Conservation (phyloP, 2,329 filamentous ascomycete species). For the Beauveria caledonica region DNA sequence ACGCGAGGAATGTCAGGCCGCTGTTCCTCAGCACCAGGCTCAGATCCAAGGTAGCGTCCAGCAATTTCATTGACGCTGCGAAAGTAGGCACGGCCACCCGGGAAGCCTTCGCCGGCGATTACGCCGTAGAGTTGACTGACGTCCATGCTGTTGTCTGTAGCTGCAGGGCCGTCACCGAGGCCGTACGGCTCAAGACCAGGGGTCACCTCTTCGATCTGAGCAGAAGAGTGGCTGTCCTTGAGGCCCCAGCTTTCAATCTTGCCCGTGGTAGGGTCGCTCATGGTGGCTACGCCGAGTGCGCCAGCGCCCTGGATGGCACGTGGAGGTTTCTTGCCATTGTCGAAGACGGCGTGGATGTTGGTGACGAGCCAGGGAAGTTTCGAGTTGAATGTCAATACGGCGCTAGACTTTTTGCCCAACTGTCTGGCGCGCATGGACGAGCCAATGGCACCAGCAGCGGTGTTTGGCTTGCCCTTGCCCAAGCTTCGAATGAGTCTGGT, state of each 20-base stretch:
- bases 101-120: slow-evolving; percentile 77
- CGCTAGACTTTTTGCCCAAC: slow-evolving; percentile 57
- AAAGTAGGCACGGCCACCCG: slow-evolving; percentile 73
- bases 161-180: slow-evolving; percentile 68
- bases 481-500: slow-evolving; percentile 78
- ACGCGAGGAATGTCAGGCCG: slow-evolving; percentile 70
- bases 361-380: slow-evolving; percentile 73
- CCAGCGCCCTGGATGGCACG: slow-evolving; percentile 76
- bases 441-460: slow-evolving; percentile 43
- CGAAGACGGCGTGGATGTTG: slow-evolving; percentile 70
- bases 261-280: slow-evolving; percentile 69
- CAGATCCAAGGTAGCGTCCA: slow-evolving; percentile 63
- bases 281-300: slow-evolving; percentile 68
- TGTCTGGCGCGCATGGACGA: slow-evolving; percentile 40
- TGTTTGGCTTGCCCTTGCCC: slow-evolving; percentile 68
- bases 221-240: slow-evolving; percentile 63
- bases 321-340: slow-evolving; percentile 63
- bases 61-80: slow-evolving; percentile 65
- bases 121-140: slow-evolving; percentile 79
- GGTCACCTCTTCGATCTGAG: slow-evolving; percentile 70
- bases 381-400: slow-evolving; percentile 78
- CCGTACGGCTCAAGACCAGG: slow-evolving; percentile 70
- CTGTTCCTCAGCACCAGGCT: slow-evolving; percentile 51
- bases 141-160: slow-evolving; percentile 80
- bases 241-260: slow-evolving; percentile 78